These are phyloP conservation scores for Apiotrichum veenhuisii DNA, from an alignment of 1,284 basidiomycete genomes.

Conservation along the genomic window DNA sequence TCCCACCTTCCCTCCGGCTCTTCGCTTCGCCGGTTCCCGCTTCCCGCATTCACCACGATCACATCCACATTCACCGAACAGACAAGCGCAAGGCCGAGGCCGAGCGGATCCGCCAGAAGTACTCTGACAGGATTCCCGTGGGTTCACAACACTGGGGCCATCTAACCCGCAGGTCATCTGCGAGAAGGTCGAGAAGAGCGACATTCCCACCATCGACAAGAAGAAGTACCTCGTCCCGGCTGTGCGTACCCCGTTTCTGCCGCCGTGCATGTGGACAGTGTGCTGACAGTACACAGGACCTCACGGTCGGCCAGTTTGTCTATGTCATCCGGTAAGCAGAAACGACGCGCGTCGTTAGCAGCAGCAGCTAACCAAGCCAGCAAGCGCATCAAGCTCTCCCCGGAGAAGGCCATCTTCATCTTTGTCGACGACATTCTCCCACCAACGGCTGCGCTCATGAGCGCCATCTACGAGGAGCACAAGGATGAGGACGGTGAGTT, in stretches of 20 bases:
- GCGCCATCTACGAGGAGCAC: conserved; percentile 98
- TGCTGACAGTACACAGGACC: conserved; percentile 60
- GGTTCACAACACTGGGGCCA: conserved; percentile 43
- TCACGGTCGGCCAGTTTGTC: conserved; percentile 98
- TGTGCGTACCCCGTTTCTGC: conserved; percentile 51
- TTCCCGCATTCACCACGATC: too few relatives aligned
- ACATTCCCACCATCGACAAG: conserved; percentile 99
- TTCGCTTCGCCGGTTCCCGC: too few relatives aligned
- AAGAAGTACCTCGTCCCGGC: conserved; percentile 99
- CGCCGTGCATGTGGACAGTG: background rate
- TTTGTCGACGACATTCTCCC: conserved; percentile 98
- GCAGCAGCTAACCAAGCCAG: conserved; percentile 43
- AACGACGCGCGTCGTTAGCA: background rate
- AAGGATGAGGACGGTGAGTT: conserved; percentile 55
- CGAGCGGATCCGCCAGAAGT: conserved; percentile 96
- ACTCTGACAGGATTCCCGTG: conserved; percentile 96
- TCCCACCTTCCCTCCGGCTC: too few relatives aligned
- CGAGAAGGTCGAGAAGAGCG: conserved; percentile 98
- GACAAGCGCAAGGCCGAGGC: conserved; percentile 96
- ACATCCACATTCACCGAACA: conserved; percentile 43
- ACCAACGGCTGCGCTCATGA: conserved; percentile 97
- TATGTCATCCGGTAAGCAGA: conserved; percentile 76
- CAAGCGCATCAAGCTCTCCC: conserved; percentile 99
- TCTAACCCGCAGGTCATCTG: conserved; percentile 79
- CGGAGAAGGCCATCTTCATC: conserved; percentile 99